These are phyloP conservation scores for Brassica balearica DNA, from an alignment of 441 rosid genomes.

Conservation along the genomic window DNA sequence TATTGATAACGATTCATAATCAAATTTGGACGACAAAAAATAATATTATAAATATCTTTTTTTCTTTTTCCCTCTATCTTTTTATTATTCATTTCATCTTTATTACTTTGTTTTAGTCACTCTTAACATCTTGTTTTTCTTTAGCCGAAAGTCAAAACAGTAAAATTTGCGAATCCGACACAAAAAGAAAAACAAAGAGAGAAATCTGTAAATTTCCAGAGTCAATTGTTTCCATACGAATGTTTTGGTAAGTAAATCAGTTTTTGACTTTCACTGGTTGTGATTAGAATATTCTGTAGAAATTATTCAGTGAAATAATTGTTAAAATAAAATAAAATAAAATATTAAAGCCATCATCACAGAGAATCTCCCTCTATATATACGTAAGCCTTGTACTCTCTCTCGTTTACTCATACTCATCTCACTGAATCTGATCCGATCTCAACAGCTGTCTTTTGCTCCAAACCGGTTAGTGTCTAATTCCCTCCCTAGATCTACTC, in stretches of 20 bases:
- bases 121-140: background rate
- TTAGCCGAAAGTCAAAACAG: conserved; percentile 5
- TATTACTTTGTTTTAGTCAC: background rate
- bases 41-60: too few relatives aligned
- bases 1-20: too few relatives aligned
- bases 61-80: background rate
- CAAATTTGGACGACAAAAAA: too few relatives aligned
- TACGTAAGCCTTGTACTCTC: conserved; percentile 13
- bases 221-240: background rate
- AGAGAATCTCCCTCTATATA: conserved; percentile 28
- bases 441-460: conserved; percentile 7
- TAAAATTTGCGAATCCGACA: background rate
- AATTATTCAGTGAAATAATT: background rate
- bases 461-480: conserved; percentile 33
- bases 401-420: conserved; percentile 8
- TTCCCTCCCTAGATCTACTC: conserved; percentile 23
- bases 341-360: background rate
- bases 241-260: background rate
- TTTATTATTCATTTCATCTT: background rate
- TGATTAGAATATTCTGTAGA: conserved; percentile 8
- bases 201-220: conserved; percentile 5
- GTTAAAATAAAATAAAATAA: background rate
- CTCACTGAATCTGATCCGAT: conserved; percentile 42
- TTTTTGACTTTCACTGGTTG: conserved; percentile 11
- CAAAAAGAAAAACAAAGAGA: background rate